phyloP scores from a whole-genome alignment of 2,329 filamentous ascomycete genomes.

The Aureobasidium leucospermi region DNA sequence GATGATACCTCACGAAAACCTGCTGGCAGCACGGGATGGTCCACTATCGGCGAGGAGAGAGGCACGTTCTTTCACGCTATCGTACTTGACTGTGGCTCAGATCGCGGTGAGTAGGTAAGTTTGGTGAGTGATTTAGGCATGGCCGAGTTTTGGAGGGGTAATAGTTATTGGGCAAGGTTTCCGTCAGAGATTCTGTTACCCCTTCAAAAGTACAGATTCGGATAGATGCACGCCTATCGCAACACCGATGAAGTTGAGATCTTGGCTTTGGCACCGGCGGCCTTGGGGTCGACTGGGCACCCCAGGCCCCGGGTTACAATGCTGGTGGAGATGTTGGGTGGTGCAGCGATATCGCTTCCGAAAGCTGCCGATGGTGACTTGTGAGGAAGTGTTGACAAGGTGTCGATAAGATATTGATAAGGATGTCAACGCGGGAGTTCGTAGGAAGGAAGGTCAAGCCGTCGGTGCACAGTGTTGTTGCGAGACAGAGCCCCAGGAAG shows the following conservation, averaged over 20 bases:
- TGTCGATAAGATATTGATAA: neutral
- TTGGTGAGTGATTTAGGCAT: neutral
- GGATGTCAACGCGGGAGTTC: neutral
- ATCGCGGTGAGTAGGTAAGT: neutral
- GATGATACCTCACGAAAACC: neutral
- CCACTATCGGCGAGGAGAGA: slow-evolving; percentile 1
- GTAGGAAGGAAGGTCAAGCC: slow-evolving; percentile 1
- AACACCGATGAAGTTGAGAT: neutral
- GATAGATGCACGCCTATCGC: neutral
- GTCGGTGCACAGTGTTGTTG: neutral
- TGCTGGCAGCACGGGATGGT: neutral
- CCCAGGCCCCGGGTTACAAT: neutral
- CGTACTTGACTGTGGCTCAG: neutral
- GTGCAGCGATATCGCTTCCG: slow-evolving; percentile 5
- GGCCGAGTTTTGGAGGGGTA: neutral
- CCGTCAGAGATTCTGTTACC: neutral
- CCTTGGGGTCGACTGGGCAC: slow-evolving; percentile 5
- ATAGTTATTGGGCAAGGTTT: neutral
- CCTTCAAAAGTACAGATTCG: neutral
- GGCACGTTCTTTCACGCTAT: neutral
- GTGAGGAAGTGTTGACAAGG: neutral
- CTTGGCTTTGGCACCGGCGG: slow-evolving; percentile 2
- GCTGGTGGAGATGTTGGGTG: neutral
- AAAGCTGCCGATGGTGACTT: neutral
- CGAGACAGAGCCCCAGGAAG: neutral